phyloP scores from a whole-genome alignment of 2,329 filamentous ascomycete genomes.

The Fusarium sp. region DNA sequence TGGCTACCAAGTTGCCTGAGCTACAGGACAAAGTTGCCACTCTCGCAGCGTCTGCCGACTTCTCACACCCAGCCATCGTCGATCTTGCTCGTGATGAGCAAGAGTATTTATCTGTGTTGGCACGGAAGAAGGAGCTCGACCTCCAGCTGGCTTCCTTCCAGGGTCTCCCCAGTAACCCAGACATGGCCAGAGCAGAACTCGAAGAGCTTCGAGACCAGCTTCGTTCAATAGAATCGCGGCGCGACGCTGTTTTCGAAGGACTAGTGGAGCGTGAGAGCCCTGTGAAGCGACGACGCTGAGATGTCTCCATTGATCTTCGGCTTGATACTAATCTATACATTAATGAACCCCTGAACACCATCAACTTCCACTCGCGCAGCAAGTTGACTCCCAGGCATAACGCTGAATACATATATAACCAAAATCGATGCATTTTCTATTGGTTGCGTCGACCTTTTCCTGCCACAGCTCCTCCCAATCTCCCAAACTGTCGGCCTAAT shows the following conservation, averaged over 20 bases:
- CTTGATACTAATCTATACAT: conserved; percentile 44
- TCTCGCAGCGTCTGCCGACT: conserved; percentile 52
- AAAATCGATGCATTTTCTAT: conserved; percentile 21
- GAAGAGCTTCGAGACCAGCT: conserved; percentile 76
- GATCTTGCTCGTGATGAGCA: conserved; percentile 71
- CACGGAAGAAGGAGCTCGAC: conserved; percentile 71
- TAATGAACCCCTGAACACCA: conserved; percentile 21
- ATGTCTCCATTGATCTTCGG: conserved; percentile 25
- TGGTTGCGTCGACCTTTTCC: conserved; percentile 70
- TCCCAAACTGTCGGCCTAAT: conserved; percentile 76
- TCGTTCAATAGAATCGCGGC: conserved; percentile 68
- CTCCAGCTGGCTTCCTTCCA: conserved; percentile 74
- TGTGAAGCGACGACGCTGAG: conserved; percentile 56
- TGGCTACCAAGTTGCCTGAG: conserved; percentile 76
- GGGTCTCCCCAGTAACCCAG: conserved; percentile 78
- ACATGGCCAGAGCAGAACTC: conserved; percentile 77
- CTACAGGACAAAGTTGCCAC: conserved; percentile 63
- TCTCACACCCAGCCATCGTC: conserved; percentile 65
- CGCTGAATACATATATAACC: conserved; percentile 24
- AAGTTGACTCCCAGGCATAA: conserved; percentile 16
- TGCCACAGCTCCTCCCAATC: conserved; percentile 78
- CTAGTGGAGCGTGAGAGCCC: conserved; percentile 74
- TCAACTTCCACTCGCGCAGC: conserved; percentile 3
- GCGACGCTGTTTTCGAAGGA: conserved; percentile 82
- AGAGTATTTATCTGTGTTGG: conserved; percentile 68